phyloP scores from a whole-genome alignment of 2,329 filamentous ascomycete genomes.

The Teratosphaeria destructans region DNA sequence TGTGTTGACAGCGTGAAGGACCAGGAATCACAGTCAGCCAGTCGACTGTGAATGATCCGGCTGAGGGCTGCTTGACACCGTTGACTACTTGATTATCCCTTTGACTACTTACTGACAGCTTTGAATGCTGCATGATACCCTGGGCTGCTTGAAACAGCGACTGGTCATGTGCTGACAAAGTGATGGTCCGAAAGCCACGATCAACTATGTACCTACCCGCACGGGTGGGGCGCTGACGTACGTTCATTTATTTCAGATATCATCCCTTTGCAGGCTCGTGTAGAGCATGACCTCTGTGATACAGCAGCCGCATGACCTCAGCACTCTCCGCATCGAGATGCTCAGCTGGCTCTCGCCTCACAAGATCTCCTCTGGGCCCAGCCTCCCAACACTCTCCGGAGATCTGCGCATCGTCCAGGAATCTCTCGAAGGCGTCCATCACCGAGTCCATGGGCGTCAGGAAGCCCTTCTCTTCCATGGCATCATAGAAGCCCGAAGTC shows the following conservation, averaged over 20 bases:
- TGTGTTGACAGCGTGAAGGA: no score
- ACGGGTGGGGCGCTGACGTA: background rate
- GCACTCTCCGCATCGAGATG: conserved; percentile 24
- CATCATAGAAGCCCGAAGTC: conserved; percentile 28
- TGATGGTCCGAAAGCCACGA: no score
- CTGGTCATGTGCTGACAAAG: no score
- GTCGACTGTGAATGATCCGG: no score
- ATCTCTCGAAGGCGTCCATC: conserved; percentile 30
- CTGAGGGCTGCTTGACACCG: no score
- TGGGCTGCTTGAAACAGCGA: no score
- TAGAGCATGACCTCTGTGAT: conserved; percentile 13
- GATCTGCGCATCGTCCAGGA: conserved; percentile 25
- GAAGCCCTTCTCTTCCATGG: conserved; percentile 23
- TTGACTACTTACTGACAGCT: no score
- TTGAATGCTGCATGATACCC: no score
- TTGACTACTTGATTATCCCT: no score
- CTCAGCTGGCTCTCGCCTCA: conserved; percentile 18
- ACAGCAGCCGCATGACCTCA: conserved; percentile 12
- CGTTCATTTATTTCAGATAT: background rate
- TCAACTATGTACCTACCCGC: no score
- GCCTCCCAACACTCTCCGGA: conserved; percentile 34
- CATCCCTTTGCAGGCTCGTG: conserved; percentile 8
- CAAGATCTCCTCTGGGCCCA: conserved; percentile 27
- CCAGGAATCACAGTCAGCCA: no score
- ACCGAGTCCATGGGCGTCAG: conserved; percentile 31